phyloP scores from a whole-genome alignment of 2,329 filamentous ascomycete genomes.

The Aureobasidium subglaciale region DNA sequence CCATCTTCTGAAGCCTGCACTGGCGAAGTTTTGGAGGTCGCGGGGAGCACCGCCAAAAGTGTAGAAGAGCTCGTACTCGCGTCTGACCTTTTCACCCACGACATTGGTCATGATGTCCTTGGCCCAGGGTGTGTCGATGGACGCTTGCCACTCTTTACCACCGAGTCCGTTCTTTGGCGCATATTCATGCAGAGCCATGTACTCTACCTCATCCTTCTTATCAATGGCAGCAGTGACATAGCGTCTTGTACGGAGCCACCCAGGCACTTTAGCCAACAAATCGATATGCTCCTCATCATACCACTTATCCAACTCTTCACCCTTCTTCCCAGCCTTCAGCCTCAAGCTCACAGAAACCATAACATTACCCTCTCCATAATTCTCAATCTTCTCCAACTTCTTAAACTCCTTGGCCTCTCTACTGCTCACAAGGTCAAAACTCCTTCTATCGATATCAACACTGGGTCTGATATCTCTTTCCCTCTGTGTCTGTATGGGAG shows the following conservation, averaged over 20 bases:
- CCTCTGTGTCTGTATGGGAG: constrained; percentile 48
- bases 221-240: constrained; percentile 62
- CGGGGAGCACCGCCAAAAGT: constrained; percentile 69
- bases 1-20: constrained; percentile 44
- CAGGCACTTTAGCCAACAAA: constrained; percentile 65
- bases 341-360: constrained; percentile 56
- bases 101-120: constrained; percentile 53
- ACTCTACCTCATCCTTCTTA: constrained; percentile 44
- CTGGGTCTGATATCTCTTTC: constrained; percentile 42
- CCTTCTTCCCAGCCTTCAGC: constrained; percentile 47
- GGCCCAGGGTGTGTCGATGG: constrained; percentile 56
- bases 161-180: constrained; percentile 58
- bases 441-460: constrained; percentile 61
- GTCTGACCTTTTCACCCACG: constrained; percentile 50
- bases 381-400: constrained; percentile 53
- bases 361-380: constrained; percentile 53
- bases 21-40: constrained; percentile 54
- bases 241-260: constrained; percentile 68
- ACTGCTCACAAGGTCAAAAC: constrained; percentile 59
- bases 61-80: constrained; percentile 67
- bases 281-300: constrained; percentile 67
- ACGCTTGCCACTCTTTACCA: constrained; percentile 56
- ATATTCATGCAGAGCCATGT: constrained; percentile 67
- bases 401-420: constrained; percentile 50
- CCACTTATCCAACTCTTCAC: constrained; percentile 59